phyloP scores from a whole-genome alignment of 2,329 filamentous ascomycete genomes.

The Colletotrichum lindemuthianum region DNA sequence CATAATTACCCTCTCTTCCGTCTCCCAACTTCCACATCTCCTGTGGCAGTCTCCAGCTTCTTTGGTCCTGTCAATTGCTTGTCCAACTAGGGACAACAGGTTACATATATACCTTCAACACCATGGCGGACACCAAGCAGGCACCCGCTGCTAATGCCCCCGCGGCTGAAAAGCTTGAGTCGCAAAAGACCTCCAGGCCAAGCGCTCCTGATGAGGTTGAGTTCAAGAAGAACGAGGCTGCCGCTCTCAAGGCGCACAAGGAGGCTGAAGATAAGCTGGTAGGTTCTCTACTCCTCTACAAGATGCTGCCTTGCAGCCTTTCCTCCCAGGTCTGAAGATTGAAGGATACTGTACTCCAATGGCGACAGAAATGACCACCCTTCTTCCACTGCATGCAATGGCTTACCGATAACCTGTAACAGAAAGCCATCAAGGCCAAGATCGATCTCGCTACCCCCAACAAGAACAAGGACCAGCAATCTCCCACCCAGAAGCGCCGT shows the following conservation, averaged over 20 bases:
- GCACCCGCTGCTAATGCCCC: conserved; percentile 49
- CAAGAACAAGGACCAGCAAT: conserved; percentile 81
- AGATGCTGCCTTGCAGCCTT: not conserved
- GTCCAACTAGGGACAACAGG: conserved; percentile 13
- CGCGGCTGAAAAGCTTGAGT: conserved; percentile 55
- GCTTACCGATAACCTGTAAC: conserved; percentile 36
- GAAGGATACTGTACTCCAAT: not conserved
- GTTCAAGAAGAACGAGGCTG: conserved; percentile 81
- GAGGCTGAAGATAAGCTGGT: conserved; percentile 72
- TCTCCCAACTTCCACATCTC: conserved; percentile 11
- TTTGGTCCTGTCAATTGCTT: conserved; percentile 27
- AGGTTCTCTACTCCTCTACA: conserved; percentile 38
- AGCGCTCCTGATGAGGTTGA: conserved; percentile 87
- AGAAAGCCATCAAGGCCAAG: conserved; percentile 91
- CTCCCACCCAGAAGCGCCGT: conserved; percentile 82
- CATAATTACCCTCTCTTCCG: conserved; percentile 29
- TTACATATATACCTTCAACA: conserved; percentile 34
- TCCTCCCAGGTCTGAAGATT: not conserved
- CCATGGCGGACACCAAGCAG: conserved; percentile 62
- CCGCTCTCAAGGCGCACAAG: conserved; percentile 88
- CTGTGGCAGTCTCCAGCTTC: conserved; percentile 17
- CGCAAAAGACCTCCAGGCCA: conserved; percentile 65
- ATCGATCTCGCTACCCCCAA: conserved; percentile 82
- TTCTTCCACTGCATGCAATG: not conserved
- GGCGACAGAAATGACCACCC: not conserved